These are phyloP conservation scores for Starmerella gropengiesseri DNA, from an alignment of 805 yeast genomes.

Conservation along the genomic window DNA sequence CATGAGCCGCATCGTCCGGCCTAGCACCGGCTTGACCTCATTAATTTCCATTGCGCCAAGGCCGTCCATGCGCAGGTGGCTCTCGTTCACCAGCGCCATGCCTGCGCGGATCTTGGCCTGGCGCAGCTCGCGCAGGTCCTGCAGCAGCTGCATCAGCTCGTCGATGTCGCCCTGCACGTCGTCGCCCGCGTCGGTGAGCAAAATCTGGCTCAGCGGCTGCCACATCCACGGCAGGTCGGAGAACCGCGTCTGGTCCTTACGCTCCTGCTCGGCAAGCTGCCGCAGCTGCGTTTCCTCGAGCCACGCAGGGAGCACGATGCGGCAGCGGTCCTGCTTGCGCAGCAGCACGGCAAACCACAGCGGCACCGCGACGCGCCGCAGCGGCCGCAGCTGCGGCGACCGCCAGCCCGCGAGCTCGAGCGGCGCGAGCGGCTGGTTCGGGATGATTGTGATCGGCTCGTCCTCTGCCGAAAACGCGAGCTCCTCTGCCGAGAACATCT, in stretches of 20 bases:
- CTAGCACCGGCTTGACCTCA: conserved; percentile 73
- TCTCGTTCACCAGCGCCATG: conserved; percentile 62
- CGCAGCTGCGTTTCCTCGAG: conserved; percentile 45
- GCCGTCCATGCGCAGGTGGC: conserved; percentile 73
- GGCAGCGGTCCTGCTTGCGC: conserved; percentile 76
- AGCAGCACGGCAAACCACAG: conserved; percentile 79
- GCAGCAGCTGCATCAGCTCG: conserved; percentile 56
- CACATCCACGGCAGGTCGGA: conserved; percentile 67
- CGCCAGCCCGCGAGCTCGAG: conserved; percentile 52
- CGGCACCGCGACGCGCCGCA: conserved; percentile 62
- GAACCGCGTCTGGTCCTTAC: conserved; percentile 46
- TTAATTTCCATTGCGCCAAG: conserved; percentile 76
- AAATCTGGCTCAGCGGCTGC: conserved; percentile 66
- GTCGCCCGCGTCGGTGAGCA: conserved; percentile 61
- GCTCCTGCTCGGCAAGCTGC: conserved; percentile 55
- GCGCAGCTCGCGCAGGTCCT: conserved; percentile 76
- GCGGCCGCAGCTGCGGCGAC: conserved; percentile 51
- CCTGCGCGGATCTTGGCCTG: conserved; percentile 75
- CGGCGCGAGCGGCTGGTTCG: conserved; percentile 61
- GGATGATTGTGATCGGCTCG: conserved; percentile 60
- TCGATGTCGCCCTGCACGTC: conserved; percentile 68
- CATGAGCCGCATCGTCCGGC: conserved; percentile 69
- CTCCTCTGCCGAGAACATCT: conserved; percentile 36
- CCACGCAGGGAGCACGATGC: conserved; percentile 82
- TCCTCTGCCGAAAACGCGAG: conserved; percentile 78